Percentiles rank a stretch among this genome's conserved stretches.
Conservation (phyloP, 495 filamentous ascomycete genomes). For the Neurospora tetrasperma region DNA sequence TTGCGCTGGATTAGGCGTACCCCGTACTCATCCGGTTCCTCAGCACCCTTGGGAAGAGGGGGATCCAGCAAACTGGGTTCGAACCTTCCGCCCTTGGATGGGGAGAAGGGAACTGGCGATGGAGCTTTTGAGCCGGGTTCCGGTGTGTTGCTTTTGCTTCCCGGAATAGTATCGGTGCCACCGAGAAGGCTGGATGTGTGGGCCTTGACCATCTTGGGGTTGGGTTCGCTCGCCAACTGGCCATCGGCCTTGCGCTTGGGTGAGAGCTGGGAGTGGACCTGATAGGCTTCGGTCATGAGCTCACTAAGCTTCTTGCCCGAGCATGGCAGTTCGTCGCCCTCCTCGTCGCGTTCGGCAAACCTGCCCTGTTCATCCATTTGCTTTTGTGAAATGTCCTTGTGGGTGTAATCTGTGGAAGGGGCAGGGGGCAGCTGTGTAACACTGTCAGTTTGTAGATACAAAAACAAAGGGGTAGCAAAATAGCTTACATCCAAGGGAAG, state of each 20-base stretch:
- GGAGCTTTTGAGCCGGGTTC: slow-evolving; percentile 30
- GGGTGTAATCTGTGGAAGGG: slow-evolving; percentile 20
- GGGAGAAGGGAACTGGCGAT: slow-evolving; percentile 21
- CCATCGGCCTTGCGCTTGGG: slow-evolving; percentile 32
- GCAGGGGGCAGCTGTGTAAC: slow-evolving; percentile 21
- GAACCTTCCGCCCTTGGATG: slow-evolving; percentile 7
- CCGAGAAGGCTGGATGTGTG: slow-evolving; percentile 35
- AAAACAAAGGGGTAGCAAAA: not conserved
- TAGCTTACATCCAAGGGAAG: slow-evolving; percentile 32
- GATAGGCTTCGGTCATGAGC: slow-evolving; percentile 14
- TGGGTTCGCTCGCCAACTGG: slow-evolving; percentile 29
- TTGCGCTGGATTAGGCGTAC: slow-evolving; percentile 27
- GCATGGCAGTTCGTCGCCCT: slow-evolving; percentile 24
- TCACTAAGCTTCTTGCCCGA: slow-evolving; percentile 15
- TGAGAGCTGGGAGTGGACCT: slow-evolving; percentile 14
- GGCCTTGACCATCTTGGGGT: slow-evolving; percentile 28
- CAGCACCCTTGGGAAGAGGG: slow-evolving; percentile 26
- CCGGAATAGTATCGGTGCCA: slow-evolving; percentile 28
- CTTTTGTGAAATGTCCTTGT: slow-evolving; percentile 23
- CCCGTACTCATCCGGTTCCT: slow-evolving; percentile 30
- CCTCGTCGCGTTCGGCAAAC: slow-evolving; percentile 19
- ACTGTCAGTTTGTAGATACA: slow-evolving; percentile 5
- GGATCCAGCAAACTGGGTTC: slow-evolving; percentile 10
- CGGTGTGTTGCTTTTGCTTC: slow-evolving; percentile 14
- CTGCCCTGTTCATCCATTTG: slow-evolving; percentile 21